Evolutionary conservation across 2,329 filamentous ascomycete genomes (phyloP), one percentile per base, ranked within the genome.

Genomic region (Cordyceps cateniannulata): DNA sequence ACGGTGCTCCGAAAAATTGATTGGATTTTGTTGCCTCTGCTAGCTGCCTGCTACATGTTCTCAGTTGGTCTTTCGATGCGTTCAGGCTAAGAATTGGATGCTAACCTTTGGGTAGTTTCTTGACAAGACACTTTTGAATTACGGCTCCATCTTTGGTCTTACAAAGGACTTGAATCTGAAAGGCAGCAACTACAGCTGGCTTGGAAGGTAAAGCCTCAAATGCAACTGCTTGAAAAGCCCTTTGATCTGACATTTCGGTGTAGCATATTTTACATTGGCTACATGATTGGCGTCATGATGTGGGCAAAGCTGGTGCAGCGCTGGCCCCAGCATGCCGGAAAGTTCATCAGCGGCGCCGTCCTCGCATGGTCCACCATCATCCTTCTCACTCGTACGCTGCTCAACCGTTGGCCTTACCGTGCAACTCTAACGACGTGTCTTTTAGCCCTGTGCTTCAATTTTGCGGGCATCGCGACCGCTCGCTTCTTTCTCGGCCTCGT

Each of bases 201-300:
- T 55, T 7, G 52, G 52, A 27, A 55, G 52, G 52, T 29, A 18
- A 22, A 20, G 14, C 40, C 5, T 42, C 18, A 12, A 16, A n/a
- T 42, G 18, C 12, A 40, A 14, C 38, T 40, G 4, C 12, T 47
- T 20, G 18, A n/a, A n/a, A 40, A 47, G 7, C 6, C 5, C 7
- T 47, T 47, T 47, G 24, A 22, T 7, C 44, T 47, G 22, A 47
- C 44, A 1, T 22, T 22, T 8, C 24, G 44, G 22, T 42, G 6
- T 25, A 55, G 52, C 35, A 42, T 55, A 44, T 55, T 55, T 16
- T 55, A 55, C 18, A 55, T 55, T 55, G 52, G 52, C 35, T 55
- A 55, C 52, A 40, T 55, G 38, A 4, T 55, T n/a, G 52, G 35
- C 35, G 52, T 55, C 18, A 55, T 55, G 52, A 44, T 24, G 24